Conservation (phyloP, 2,329 filamentous ascomycete genomes). For the Beauveria australis region DNA sequence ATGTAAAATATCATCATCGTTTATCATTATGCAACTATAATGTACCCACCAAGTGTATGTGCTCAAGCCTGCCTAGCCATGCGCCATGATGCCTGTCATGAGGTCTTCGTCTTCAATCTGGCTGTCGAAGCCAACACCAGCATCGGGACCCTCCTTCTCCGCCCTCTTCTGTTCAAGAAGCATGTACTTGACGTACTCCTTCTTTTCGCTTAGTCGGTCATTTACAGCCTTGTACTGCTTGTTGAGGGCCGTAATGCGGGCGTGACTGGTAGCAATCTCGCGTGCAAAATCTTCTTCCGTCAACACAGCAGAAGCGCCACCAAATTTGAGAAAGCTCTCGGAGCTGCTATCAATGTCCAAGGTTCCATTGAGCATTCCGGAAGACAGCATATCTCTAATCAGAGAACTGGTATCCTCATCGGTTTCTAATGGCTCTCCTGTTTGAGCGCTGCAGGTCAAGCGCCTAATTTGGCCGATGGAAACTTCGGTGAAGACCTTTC, state of each 20-base stretch:
- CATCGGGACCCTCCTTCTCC: constrained; percentile 34
- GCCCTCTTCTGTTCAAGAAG: constrained; percentile 36
- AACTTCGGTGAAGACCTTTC: constrained; percentile 59
- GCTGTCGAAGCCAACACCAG: constrained; percentile 33
- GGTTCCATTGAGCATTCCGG: constrained; percentile 43
- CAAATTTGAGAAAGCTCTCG: constrained; percentile 44
- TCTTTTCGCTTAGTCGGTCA: constrained; percentile 45
- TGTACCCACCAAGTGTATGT: not conserved
- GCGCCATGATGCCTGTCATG: constrained; percentile 39
- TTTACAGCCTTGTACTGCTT: constrained; percentile 43
- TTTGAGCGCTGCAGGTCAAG: constrained; percentile 46
- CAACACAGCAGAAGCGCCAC: constrained; percentile 31
- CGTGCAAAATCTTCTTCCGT: constrained; percentile 43
- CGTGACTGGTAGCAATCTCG: constrained; percentile 34
- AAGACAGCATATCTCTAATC: constrained; percentile 46
- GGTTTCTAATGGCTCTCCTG: constrained; percentile 33
- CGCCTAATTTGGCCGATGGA: constrained; percentile 44
- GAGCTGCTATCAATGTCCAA: constrained; percentile 37
- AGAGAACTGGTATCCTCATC: constrained; percentile 38
- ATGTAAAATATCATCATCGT: not conserved
- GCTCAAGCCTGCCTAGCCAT: constrained; percentile 5
- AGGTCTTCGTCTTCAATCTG: constrained; percentile 53
- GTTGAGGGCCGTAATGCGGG: constrained; percentile 36
- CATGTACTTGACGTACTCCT: constrained; percentile 45
- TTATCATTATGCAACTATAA: constrained; percentile 1